Evolutionary conservation across 345 rosid genomes (phyloP).

Genomic region (Excoecaria cochinchinensis): DNA sequence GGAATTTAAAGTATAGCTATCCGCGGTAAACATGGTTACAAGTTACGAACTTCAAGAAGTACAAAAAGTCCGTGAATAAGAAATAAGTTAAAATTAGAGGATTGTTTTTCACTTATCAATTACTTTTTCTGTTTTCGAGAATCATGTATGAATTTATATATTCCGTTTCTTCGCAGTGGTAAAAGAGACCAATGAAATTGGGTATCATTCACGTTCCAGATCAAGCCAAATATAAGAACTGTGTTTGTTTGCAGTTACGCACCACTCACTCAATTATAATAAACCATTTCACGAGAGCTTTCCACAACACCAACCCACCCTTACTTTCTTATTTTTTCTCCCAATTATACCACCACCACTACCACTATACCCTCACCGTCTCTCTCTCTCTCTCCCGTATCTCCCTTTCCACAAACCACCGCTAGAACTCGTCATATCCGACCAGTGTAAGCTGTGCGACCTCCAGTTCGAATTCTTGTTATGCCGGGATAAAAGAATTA

Average conservation of each 20-base stretch:
- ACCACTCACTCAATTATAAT: too few relatives aligned
- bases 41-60: background rate
- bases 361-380: too few relatives aligned
- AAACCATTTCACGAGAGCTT: background rate
- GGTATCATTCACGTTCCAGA: conserved; percentile 1
- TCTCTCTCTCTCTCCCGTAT: too few relatives aligned
- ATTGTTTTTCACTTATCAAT: background rate
- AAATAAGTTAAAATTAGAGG: background rate
- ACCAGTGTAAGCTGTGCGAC: too few relatives aligned
- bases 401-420: too few relatives aligned
- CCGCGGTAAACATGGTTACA: too few relatives aligned
- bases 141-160: background rate
- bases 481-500: conserved; percentile 4
- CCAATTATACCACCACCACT: background rate
- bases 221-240: background rate
- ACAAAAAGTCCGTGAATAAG: background rate
- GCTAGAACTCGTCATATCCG: too few relatives aligned
- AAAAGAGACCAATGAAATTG: background rate
- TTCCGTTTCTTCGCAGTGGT: background rate
- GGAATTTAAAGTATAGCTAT: too few relatives aligned
- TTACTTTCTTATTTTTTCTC: background rate
- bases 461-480: too few relatives aligned
- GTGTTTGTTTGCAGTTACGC: background rate
- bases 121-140: background rate
- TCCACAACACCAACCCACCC: background rate